Base-by-base conservation (phyloP, 495 filamentous ascomycete genomes). In the Letharia lupina region DNA sequence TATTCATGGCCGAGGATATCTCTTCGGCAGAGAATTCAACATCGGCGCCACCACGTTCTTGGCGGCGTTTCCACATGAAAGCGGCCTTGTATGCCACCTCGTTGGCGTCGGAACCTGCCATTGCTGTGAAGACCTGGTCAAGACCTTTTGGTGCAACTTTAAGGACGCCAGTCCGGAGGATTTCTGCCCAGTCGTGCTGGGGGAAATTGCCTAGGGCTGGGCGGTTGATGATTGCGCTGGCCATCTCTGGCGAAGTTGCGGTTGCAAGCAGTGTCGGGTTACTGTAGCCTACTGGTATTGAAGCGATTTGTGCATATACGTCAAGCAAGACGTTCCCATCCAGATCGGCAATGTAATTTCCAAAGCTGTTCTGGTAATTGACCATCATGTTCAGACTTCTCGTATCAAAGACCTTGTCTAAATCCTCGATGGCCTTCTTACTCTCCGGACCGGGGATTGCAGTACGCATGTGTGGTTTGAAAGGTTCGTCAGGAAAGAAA, bases 11-110 rank as follows among this genome's bases (percentile, higher is more conserved):
- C 11, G 85, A 86, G 31, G 78, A 72, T 68, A 93, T 80, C 76
- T 98, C 94, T 70, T 91, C 87, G 42, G 86, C 81, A 28, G 90
- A 88, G 79, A 98, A 98, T 68, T 93, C 91, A 40, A 89, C 89
- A 58, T 87, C 73, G 65, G 82, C 75, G 35, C 93, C 93, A 70
- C 94, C 94, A 69, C 94, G 90, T 78, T 96, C 86, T 54, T 87
- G 84, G 74, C 92, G 91, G 33, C 93, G 88, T 68, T 89, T 88
- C 85, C 90, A 98, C 88, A 98, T 98, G 82, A 98, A 98, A 64
- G 94, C 94, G 47, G 94, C 94, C 77, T 98, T 98, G 83, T 93
- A 99, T 61, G 95, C 95, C n/a, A 91, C 91, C 78, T 99, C 95
- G 80, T 97, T 98, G 76, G 94, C 95, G 74, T 98, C 94, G 12